Evolutionary conservation across 2,329 filamentous ascomycete genomes (phyloP).

Genomic region (Emydomyces testavorans): DNA sequence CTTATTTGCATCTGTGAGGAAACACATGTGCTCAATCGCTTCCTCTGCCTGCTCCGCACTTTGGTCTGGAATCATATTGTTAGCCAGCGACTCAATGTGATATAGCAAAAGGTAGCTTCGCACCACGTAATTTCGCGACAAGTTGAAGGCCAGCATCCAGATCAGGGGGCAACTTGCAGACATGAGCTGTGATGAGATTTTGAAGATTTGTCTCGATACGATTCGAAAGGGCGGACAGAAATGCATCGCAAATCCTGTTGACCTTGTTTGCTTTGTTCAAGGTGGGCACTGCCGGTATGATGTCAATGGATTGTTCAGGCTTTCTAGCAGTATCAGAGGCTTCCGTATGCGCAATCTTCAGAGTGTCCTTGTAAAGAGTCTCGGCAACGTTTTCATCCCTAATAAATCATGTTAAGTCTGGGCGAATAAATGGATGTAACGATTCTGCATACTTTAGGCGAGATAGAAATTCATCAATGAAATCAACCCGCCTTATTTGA

Average conservation of each 20-base stretch:
- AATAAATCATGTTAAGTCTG: conserved; percentile 18
- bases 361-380: conserved; percentile 86
- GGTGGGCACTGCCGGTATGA: neutral
- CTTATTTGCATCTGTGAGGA: conserved; percentile 83
- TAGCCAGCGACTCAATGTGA: conserved; percentile 13
- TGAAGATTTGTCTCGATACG: conserved; percentile 59
- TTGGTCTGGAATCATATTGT: conserved; percentile 35
- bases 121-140: conserved; percentile 57
- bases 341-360: conserved; percentile 36
- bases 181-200: conserved; percentile 86
- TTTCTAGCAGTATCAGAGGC: conserved; percentile 20
- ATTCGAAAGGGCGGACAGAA: conserved; percentile 55
- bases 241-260: conserved; percentile 77
- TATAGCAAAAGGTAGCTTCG: conserved; percentile 11
- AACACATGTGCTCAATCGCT: conserved; percentile 93
- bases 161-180: conserved; percentile 85
- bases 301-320: conserved; percentile 3
- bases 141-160: conserved; percentile 72
- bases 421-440: neutral
- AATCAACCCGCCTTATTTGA: conserved; percentile 68
- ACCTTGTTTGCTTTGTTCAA: conserved; percentile 49
- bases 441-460: conserved; percentile 54
- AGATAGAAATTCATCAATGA: conserved; percentile 84
- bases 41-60: conserved; percentile 65
- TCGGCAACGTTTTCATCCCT: conserved; percentile 82